phyloP scores from a whole-genome alignment of 306 rosid species.

The Prunus davidiana region DNA sequence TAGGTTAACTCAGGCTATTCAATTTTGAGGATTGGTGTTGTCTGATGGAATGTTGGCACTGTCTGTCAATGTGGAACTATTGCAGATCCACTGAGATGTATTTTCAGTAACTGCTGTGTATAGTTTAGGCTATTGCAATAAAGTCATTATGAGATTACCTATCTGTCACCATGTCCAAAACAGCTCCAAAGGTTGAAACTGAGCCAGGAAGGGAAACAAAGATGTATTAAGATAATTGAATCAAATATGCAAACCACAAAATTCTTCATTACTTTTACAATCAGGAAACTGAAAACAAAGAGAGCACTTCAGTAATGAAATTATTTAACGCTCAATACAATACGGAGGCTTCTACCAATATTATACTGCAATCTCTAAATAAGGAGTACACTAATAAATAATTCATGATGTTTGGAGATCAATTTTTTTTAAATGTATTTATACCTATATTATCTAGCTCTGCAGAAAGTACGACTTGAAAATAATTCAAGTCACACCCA shows the following conservation, averaged over 20 bases:
- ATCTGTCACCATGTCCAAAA: conserved; percentile 98
- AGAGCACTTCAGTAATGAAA: neutral
- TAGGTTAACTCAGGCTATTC: too few species aligned
- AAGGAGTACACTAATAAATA: neutral
- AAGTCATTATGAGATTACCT: conserved; percentile 42
- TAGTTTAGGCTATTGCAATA: too few species aligned
- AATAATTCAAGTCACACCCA: neutral
- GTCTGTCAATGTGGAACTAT: too few species aligned
- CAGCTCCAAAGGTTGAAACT: conserved; percentile 99
- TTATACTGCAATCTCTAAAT: neutral
- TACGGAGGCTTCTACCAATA: neutral
- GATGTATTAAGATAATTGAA: neutral
- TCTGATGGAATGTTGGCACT: too few species aligned
- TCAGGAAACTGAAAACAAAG: neutral
- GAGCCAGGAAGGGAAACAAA: conserved; percentile 33
- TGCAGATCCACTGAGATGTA: neutral
- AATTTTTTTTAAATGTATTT: neutral
- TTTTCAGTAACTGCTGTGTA: too few species aligned
- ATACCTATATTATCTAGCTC: neutral
- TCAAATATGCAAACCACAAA: neutral
- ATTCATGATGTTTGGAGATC: neutral
- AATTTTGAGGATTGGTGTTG: too few species aligned
- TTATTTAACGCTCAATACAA: neutral
- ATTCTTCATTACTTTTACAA: neutral
- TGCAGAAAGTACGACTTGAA: neutral